Evolutionary conservation across 1,284 basidiomycete species (phyloP), one percentile per base, ranked within the genome.

Genomic region (Ustilago xerochloae): DNA sequence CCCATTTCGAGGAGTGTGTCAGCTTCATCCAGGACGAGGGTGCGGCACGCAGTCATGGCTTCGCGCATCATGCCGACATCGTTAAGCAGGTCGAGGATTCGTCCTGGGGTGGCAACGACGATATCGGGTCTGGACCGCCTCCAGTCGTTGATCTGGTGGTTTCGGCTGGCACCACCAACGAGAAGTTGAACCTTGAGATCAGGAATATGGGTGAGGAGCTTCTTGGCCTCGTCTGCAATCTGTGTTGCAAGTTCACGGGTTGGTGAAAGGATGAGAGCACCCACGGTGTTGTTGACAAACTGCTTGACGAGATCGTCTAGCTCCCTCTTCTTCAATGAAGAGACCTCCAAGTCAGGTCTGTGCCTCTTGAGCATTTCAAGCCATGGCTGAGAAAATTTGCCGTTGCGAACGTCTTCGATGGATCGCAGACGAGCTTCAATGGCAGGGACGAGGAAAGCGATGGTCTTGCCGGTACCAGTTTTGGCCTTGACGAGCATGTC

Each of bases 1-100:
- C 96, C 96, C 91, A 97, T 93, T 75, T 97, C 94, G 41, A 99
- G 88, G 13, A 98, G 88, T 0, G 93, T 96, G 84, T 99, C 97
- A 10, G 94, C 94, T 85, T 98, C 96, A 82, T 99, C 96, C 55
- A 99, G 87, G 65, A 98, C 88, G 60, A 98, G 88, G 90, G 93
- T 79, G 67, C 91, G 90, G 29, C 87, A 88, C 0, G 71, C 71
- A 0, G 60, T 52, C 48, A 81, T 55, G 16, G 82, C 79, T 22
- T 77, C 73, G 7, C 67, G 63, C 26, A 81, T 65, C 56, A 78
- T 67, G 20, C 52, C 59, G 36, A 66, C 67, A 18, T 80, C 75
- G 59, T 89, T 85, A 51, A 97, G 84, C 50, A 97, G 81, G 85
- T 98, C 96, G 65, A 90, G 88, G 61, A 97, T 85, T 48, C 97